These are phyloP conservation scores for Mucor circinelloides DNA, from an alignment of 371 early-diverging fungal species.

Conservation along the genomic window DNA sequence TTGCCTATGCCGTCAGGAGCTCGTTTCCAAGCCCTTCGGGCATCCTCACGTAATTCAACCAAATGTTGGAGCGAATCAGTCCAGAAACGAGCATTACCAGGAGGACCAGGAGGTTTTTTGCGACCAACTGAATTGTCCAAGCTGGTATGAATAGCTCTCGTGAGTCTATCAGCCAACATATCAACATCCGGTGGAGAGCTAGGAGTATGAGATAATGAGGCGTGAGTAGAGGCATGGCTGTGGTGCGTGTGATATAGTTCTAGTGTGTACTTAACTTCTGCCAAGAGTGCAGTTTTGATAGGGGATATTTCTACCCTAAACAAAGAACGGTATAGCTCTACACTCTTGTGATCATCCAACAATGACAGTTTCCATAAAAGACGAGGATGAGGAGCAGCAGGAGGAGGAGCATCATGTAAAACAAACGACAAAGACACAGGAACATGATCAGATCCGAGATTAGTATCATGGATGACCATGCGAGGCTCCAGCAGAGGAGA, in stretches of 20 bases:
- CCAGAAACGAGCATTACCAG: constrained; percentile 4
- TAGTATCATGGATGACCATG: neutral
- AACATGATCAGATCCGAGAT: neutral
- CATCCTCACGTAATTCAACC: neutral
- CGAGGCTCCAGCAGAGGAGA: neutral
- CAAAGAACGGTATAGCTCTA: neutral
- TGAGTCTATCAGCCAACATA: neutral
- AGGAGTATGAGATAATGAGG: neutral
- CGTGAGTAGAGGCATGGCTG: neutral
- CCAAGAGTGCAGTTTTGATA: too few species aligned
- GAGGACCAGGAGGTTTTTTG: neutral
- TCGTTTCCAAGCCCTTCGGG: neutral
- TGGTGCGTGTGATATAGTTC: too few species aligned
- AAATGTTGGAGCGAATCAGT: neutral
- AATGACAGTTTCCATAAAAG: constrained; percentile 5
- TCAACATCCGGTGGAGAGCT: neutral
- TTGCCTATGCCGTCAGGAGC: too few species aligned
- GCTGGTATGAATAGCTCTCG: neutral
- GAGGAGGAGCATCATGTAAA: neutral
- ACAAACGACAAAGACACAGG: neutral
- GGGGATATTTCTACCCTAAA: neutral
- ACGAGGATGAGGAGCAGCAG: neutral
- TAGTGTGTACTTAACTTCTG: too few species aligned
- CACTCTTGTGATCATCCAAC: neutral
- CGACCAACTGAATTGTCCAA: constrained; percentile 5